Evolutionary conservation across 768 basidiomycete genomes (phyloP), one percentile per base, ranked within the genome.

Genomic region (Hebeloma cylindrosporum): DNA sequence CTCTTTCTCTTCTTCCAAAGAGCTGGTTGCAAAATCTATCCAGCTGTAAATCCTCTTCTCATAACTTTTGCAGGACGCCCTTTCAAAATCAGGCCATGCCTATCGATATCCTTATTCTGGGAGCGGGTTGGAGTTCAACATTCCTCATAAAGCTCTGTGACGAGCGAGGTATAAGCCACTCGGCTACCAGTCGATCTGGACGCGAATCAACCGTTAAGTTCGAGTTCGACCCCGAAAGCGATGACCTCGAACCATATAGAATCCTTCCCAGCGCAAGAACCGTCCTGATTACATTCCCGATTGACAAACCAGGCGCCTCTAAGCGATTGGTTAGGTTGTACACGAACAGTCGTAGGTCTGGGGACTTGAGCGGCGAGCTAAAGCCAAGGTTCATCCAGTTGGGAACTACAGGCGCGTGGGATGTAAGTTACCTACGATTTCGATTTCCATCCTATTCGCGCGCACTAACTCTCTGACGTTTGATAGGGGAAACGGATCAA

Each of bases 81-180:
- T 13, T 13, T 30, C 7, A 3, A 29, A 26, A 25, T 32, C 22
- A 51, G 49, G 50, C 38, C 40, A 58, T 58, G 50, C 31, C 57
- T 1, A 72, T 80, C 43, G 76, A 80, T 44, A 61, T 83, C 25
- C 73, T 84, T 41, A 76, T 85, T 50, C 72, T 85, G 36, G 83
- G 82, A 25, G 79, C 79, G 20, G 82, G 82, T 23, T 86, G 84
- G 82, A 79, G 79, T 4, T 79, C 75, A 1, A 70, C 66, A 6
- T 86, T 84, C 63, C 68, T 85, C 18, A 66, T 78, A 27, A 75
- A 80, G 0, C 75, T 79, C 22, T 79, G 79, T 58, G 20, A 56
- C 2, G 50, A 64, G 13, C 63, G 68, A 14, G 49, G 59, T 7
- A 41, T 83, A 42, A 62, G 67, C 1, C 73, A 68, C 57, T 77